A percentile compares a stretch with the other conserved stretches of the same genome.
Conservation (phyloP, 306 rosid genomes). For the Medicago truncatula region DNA sequence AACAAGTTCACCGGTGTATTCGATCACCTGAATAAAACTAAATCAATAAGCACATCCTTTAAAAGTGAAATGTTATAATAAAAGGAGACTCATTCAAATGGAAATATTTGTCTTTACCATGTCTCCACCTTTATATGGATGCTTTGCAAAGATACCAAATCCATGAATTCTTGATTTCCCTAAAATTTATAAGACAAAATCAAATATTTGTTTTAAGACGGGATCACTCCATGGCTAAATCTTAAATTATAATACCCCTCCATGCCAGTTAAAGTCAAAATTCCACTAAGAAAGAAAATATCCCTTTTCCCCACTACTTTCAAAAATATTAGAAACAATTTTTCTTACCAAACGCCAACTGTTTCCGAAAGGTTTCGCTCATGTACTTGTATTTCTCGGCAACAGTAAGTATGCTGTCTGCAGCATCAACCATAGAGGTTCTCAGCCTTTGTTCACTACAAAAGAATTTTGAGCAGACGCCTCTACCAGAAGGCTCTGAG, state of each 20-base stretch:
- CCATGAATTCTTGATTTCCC: conserved; percentile 99
- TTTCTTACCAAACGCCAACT: conserved; percentile 85
- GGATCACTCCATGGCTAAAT: conserved; percentile 28
- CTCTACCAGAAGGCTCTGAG: conserved; percentile 68
- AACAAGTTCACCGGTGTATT: conserved; percentile 94
- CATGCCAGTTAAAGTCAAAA: conserved; percentile 24
- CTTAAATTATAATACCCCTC: conserved; percentile 28
- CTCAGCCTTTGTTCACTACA: conserved; percentile 69
- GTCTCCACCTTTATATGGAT: conserved; percentile 97
- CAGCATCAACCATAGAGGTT: conserved; percentile 66
- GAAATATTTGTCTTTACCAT: conserved; percentile 66
- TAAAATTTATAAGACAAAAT: conserved; percentile 36
- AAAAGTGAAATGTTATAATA: conserved; percentile 32
- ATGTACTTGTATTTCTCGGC: conserved; percentile 87
- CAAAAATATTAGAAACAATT: conserved; percentile 27
- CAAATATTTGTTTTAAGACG: conserved; percentile 22
- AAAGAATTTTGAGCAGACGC: conserved; percentile 73
- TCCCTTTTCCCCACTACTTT: conserved; percentile 14
- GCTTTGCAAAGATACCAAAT: conserved; percentile 97
- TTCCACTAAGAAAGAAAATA: conserved; percentile 20
- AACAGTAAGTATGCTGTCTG: conserved; percentile 77
- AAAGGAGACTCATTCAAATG: conserved; percentile 35
- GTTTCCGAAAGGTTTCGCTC: conserved; percentile 85
- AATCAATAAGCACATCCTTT: conserved; percentile 14
- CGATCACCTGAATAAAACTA: conserved; percentile 75